phyloP scores from a whole-genome alignment of 257 asterid species.

The Solanum gandarillasii region DNA sequence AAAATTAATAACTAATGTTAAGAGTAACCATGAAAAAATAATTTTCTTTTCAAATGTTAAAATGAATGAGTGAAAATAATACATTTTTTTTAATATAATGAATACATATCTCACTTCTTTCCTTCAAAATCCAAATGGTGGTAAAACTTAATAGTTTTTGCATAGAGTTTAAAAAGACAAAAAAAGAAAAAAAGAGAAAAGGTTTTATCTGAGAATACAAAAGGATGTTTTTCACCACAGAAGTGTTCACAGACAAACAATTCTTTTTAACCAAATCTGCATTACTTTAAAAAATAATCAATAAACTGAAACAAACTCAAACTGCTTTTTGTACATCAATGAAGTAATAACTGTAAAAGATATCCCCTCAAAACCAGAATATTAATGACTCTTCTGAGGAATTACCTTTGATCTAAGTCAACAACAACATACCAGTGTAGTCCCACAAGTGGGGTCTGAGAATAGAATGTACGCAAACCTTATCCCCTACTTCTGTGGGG shows the following conservation, averaged over 20 bases:
- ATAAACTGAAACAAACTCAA: not conserved
- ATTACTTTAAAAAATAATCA: not conserved
- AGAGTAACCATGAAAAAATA: no score
- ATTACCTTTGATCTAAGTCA: not conserved
- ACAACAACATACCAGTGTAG: not conserved
- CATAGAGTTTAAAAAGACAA: not conserved
- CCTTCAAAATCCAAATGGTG: not conserved
- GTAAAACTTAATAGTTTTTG: not conserved
- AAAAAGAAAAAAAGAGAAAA: no score
- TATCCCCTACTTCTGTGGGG: not conserved
- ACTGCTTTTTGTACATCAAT: not conserved
- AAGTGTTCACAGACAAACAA: not conserved
- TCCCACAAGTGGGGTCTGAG: not conserved
- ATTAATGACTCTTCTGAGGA: not conserved
- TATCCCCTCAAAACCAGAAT: not conserved
- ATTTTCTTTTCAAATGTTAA: no score
- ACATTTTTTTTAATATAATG: no score
- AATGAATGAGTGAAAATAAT: no score
- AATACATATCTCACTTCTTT: not conserved
- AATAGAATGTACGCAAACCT: not conserved
- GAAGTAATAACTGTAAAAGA: not conserved
- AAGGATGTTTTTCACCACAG: not conserved
- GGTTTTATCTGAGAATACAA: not conserved
- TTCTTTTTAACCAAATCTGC: not conserved
- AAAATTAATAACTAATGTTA: no score